These are phyloP conservation scores for Ajuga reptans DNA, from an alignment of 305 asterid species.

Conservation along the genomic window DNA sequence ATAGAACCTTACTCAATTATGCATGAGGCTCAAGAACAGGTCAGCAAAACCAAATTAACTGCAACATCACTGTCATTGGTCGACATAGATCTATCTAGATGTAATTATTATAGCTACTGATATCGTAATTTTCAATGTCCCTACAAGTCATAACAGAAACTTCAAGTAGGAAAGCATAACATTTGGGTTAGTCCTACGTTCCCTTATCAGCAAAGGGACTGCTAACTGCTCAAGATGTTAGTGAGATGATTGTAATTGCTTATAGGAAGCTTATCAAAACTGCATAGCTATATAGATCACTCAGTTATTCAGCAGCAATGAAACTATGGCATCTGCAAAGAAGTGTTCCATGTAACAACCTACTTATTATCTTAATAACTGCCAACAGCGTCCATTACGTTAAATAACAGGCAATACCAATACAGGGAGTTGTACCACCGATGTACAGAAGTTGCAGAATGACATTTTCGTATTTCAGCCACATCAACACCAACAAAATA, in stretches of 20 bases:
- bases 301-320: neutral
- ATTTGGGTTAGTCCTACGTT: neutral
- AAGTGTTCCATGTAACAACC: neutral
- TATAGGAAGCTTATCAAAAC: neutral
- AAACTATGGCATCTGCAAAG: neutral
- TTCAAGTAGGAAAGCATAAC: neutral
- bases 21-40: neutral
- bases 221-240: neutral
- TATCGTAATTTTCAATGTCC: neutral
- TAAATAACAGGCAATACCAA: neutral
- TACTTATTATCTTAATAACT: neutral
- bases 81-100: neutral
- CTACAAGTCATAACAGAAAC: neutral
- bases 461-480: neutral
- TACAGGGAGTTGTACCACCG: neutral
- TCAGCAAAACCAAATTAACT: neutral
- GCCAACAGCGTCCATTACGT: constrained; percentile 1
- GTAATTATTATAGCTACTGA: neutral
- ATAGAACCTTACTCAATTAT: neutral
- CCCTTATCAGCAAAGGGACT: neutral
- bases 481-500: neutral
- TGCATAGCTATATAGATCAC: neutral
- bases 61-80: neutral
- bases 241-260: neutral
- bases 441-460: neutral